Base-by-base conservation (phyloP, 805 yeast genomes). In the Kazachstania taianensis region DNA sequence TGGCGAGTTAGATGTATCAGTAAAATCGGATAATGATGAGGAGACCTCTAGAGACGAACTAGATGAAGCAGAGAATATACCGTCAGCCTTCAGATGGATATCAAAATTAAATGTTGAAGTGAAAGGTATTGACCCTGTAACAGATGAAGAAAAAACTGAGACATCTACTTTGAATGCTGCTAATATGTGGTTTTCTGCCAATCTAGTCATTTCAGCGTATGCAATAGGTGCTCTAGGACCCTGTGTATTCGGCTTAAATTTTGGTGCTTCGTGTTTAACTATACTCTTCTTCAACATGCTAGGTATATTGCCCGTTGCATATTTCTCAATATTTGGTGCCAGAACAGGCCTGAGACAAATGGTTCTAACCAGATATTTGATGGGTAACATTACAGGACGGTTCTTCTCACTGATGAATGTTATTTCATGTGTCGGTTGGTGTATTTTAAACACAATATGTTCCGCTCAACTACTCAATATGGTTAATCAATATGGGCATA, bases 381-480 rank as follows among this genome's bases (percentile, higher is more conserved):
- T 78, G 43, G 96, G 96, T 43, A 75, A 78, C 58, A 52, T 65
- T 20, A 78, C 80, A 34, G 78, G 81, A 63, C 72, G 94, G 57
- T 67, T 86, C 40, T 79, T 84, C 52, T 78, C 94, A 5, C 55
- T 78, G 28, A 66, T 87, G 53, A 84, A 85, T 54, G 73, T 78
- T 51, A 59, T 87, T 45, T 86, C 94, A 20, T 82, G 94, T 70
- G 73, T 86, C 40, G 95, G 96, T 48, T 86, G 96, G 96, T 81
- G 89, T 59, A 83, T 94, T 10, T 87, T 84, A 29, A 87, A 86
- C 61, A 82, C 82, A 41, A 81, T 86, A 75, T 80, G 65, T 13
- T 35, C 37, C 17, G 37, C 37, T 6, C 33, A 35, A 35, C 30
- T 35, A 24, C 22, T 35, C 14, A 35, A 35, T 23, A 35, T 35